A percentile compares a stretch with the other conserved stretches of the same genome.
These are phyloP conservation scores for Gracilaria caudata DNA, from an alignment of 23 red algal species.

Conservation along the genomic window DNA sequence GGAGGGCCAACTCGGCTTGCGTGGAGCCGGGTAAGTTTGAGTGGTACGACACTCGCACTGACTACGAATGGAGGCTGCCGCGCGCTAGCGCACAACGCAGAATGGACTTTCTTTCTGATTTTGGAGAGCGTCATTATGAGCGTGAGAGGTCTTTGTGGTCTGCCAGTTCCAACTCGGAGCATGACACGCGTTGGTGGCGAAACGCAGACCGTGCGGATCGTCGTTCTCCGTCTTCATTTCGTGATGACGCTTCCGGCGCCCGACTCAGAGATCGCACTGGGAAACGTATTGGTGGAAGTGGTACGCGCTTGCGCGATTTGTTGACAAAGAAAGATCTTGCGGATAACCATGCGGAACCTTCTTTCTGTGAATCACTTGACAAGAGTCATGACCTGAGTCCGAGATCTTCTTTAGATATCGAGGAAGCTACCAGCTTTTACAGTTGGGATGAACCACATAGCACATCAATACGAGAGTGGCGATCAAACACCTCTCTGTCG, in stretches of 20 bases:
- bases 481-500: conserved; percentile 45
- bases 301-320: conserved; percentile 33
- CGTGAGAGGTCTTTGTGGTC: conserved; percentile 29
- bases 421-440: conserved; percentile 59
- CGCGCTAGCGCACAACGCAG: not conserved
- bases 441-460: conserved; percentile 62
- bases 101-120: conserved; percentile 18
- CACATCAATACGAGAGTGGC: conserved; percentile 54
- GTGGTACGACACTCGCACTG: conserved; percentile 26
- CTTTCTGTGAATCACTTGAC: conserved; percentile 26
- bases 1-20: conserved; percentile 20
- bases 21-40: conserved; percentile 16
- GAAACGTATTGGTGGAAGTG: conserved; percentile 21
- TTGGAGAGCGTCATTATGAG: conserved; percentile 14
- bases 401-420: conserved; percentile 55
- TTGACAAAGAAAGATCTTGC: conserved; percentile 48
- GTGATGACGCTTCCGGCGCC: conserved; percentile 17
- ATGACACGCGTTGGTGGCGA: conserved; percentile 7
- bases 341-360: conserved; percentile 19
- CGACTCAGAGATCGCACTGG: conserved; percentile 9
- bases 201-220: conserved; percentile 31
- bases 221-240: conserved; percentile 30
- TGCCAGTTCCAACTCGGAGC: conserved; percentile 3
- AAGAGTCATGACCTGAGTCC: conserved; percentile 34
- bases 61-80: conserved; percentile 36